Percentiles rank a stretch among this genome's conserved stretches.
phyloP scores from a whole-genome alignment of 768 basidiomycete genomes.

The Lyophyllum shimeji region DNA sequence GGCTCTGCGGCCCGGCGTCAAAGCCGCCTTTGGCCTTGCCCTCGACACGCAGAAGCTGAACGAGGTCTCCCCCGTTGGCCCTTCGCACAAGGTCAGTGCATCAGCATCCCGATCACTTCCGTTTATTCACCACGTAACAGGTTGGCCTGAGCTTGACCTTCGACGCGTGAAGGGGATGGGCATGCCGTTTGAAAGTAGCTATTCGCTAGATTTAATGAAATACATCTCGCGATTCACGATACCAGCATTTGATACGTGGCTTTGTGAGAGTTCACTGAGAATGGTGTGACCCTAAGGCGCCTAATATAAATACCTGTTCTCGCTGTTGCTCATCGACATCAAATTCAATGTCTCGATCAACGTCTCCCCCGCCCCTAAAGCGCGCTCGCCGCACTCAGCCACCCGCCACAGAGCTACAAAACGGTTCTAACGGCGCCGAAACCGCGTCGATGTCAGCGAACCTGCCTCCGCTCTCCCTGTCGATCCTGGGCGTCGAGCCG shows the following conservation, averaged over 20 bases:
- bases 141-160: slow-evolving; percentile 76
- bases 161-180: slow-evolving; percentile 53
- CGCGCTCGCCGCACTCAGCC: slow-evolving; percentile 28
- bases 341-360: slow-evolving; percentile 23
- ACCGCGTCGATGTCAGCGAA: slow-evolving; percentile 25
- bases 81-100: slow-evolving; percentile 70
- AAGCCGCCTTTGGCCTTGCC: slow-evolving; percentile 90
- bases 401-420: slow-evolving; percentile 2
- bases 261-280: neutral
- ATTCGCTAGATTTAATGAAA: slow-evolving; percentile 21
- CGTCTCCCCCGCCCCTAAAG: slow-evolving; percentile 29
- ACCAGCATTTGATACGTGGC: neutral
- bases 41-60: slow-evolving; percentile 93
- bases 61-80: slow-evolving; percentile 60
- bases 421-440: slow-evolving; percentile 17
- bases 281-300: neutral
- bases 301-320: neutral
- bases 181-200: slow-evolving; percentile 32
- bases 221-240: neutral
- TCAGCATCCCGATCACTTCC: neutral
- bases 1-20: slow-evolving; percentile 89
- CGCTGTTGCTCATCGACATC: neutral
- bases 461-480: slow-evolving; percentile 69
- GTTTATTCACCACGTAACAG: slow-evolving; percentile 26
- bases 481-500: slow-evolving; percentile 87